Base-by-base conservation (phyloP, 768 basidiomycete species). In the Psilocybe tampanensis region DNA sequence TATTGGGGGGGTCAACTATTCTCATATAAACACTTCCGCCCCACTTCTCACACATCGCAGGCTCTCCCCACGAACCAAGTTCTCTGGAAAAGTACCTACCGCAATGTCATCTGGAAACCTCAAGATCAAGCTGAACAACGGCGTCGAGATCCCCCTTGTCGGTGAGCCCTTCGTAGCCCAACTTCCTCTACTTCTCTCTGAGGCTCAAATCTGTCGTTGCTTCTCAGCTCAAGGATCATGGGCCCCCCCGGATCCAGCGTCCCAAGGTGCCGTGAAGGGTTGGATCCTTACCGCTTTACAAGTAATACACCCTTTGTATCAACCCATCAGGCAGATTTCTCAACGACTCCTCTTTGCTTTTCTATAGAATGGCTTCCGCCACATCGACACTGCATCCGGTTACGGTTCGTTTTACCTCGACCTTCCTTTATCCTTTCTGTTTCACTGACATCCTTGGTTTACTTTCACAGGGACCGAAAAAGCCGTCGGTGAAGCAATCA, bases 241-340 rank as follows among this genome's bases (percentile, higher is more conserved):
- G 68, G 72, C 72, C 17, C 76, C 75, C 8, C 18, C 62, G 1
- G 71, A 68, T 26, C 53, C 68, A 3, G 74, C 76, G 54, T 67
- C 69, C n/a, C 72, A 70, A 29, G 72, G 57, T 7, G 65, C 63
- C 17, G 75, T 70, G 1, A 68, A 73, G 56, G 62, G 60, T 17
- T 82, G 79, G 77, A 69, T 80, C 52, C 42, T 73, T 12, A 67
- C 69, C 19, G 80, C 78, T 18, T 49, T 80, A 17, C 65, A 78
- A 63, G 79, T 75, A 39, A 2, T 6, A 26, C 23, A 26, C 15
- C 6, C 21, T 29, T 3, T 55, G 34, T 11, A 45, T 24, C 44
- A 41, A 17, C 42, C 47, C 54, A 1, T 11, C n/a, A 1, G 12
- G 6, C 4, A 7, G n/a, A 8, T 19, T 21, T 8, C 43, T 44